Evolutionary conservation across 495 filamentous ascomycete species (phyloP).

Genomic region (Extremus antarcticus): DNA sequence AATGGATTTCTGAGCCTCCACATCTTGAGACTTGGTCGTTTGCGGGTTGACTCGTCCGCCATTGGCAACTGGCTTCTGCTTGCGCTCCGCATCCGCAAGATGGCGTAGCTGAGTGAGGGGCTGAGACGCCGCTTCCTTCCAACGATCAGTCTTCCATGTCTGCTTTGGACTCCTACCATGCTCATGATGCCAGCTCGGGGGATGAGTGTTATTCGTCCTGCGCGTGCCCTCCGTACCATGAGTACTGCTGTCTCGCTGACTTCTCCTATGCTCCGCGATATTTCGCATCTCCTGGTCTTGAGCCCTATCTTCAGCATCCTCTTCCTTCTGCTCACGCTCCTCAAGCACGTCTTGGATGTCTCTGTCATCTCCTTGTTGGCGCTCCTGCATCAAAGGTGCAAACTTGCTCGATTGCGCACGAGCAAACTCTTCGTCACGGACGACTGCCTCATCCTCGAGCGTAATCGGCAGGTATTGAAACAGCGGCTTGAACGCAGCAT

Average conservation of each 20-base stretch:
- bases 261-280: constrained; percentile 1
- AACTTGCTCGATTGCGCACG: constrained; percentile 53
- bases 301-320: constrained; percentile 34
- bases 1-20: constrained; percentile 58
- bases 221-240: not conserved
- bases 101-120: constrained; percentile 3
- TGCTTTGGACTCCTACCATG: not conserved
- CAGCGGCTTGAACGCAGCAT: constrained; percentile 74
- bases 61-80: not conserved
- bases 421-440: constrained; percentile 79
- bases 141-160: constrained; percentile 28
- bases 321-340: constrained; percentile 28
- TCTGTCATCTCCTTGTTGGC: constrained; percentile 38
- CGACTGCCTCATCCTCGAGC: constrained; percentile 84
- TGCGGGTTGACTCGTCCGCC: constrained; percentile 4
- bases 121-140: constrained; percentile 1
- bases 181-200: not conserved
- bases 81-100: constrained; percentile 2
- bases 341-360: constrained; percentile 37
- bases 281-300: constrained; percentile 46
- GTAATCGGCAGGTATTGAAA: constrained; percentile 89
- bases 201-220: not conserved
- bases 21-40: constrained; percentile 30
- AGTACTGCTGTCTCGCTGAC: not conserved
- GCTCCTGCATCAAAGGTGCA: constrained; percentile 34